Evolutionary conservation across 1,139 yeast genomes (phyloP).

Genomic region (Suhomyces bokatorum): DNA sequence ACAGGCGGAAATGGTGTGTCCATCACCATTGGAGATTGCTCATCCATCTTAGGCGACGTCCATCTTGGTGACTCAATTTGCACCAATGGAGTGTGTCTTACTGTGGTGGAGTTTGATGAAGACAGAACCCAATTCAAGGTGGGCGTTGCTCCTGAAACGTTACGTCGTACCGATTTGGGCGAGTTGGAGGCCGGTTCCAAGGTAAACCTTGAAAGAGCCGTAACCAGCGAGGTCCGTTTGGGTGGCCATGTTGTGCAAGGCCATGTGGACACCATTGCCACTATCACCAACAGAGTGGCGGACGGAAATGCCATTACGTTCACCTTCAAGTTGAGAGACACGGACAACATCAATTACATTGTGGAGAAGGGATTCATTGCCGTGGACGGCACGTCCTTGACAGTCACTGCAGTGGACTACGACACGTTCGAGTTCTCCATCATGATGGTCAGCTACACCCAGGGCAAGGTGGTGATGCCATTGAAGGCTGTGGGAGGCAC

Average conservation of each 20-base stretch:
- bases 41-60: conserved; percentile 68
- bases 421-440: conserved; percentile 63
- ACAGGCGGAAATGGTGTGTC: conserved; percentile 84
- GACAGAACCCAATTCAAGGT: conserved; percentile 64
- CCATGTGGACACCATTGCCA: conserved; percentile 89
- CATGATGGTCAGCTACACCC: conserved; percentile 92
- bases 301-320: conserved; percentile 83
- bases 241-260: conserved; percentile 99
- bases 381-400: conserved; percentile 91
- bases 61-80: conserved; percentile 92
- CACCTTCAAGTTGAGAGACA: conserved; percentile 72
- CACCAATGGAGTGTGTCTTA: conserved; percentile 86
- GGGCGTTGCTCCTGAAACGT: conserved; percentile 91
- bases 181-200: conserved; percentile 52
- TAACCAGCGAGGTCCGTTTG: conserved; percentile 73
- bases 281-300: conserved; percentile 49
- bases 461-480: conserved; percentile 75
- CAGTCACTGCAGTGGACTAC: conserved; percentile 77
- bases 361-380: conserved; percentile 94
- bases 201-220: conserved; percentile 92
- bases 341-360: conserved; percentile 66
- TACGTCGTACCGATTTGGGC: conserved; percentile 78
- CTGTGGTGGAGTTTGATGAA: conserved; percentile 81
- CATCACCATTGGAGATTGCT: conserved; percentile 62
- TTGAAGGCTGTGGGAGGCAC: conserved; percentile 57